Percentiles rank a stretch among this genome's conserved stretches.
phyloP scores from a whole-genome alignment of 192 early-diverging fungal species.

The Coemansia biformis region DNA sequence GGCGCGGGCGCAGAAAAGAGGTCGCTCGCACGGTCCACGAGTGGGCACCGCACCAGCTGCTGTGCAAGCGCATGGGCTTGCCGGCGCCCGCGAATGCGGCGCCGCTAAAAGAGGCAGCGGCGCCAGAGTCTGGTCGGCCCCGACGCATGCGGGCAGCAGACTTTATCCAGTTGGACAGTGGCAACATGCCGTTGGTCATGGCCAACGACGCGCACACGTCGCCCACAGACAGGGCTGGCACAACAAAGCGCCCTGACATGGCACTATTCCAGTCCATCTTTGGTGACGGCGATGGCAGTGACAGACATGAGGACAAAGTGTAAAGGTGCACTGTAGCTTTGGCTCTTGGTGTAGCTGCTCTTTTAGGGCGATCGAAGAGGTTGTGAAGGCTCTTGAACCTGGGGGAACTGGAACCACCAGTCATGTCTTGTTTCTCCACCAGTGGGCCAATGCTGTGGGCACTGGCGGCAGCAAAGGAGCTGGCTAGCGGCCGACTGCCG shows the following conservation, averaged over 20 bases:
- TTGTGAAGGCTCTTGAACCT: too few relatives aligned
- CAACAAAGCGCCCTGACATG: slow-evolving; percentile 10
- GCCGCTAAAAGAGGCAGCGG: not conserved
- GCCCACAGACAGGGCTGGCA: too few relatives aligned
- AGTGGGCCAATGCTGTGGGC: too few relatives aligned
- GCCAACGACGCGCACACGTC: not conserved
- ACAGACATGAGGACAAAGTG: slow-evolving; percentile 1
- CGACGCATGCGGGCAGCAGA: slow-evolving; percentile 21
- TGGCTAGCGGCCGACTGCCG: too few relatives aligned
- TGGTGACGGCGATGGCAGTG: slow-evolving; percentile 9
- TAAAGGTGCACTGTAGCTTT: too few relatives aligned
- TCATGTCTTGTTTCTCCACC: too few relatives aligned
- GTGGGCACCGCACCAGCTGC: slow-evolving; percentile 21
- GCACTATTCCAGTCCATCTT: slow-evolving; percentile 26
- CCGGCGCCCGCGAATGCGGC: slow-evolving; percentile 8
- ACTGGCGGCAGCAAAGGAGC: too few relatives aligned
- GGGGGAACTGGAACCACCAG: too few relatives aligned
- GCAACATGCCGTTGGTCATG: slow-evolving; percentile 2
- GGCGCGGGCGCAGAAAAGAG: not conserved
- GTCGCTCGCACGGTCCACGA: slow-evolving; percentile 10
- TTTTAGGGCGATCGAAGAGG: too few relatives aligned
- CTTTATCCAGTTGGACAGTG: slow-evolving; percentile 12
- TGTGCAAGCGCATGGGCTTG: slow-evolving; percentile 35
- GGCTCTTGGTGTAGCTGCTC: too few relatives aligned
- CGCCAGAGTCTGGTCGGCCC: not conserved